Conservation (phyloP, 192 early-diverging fungal species). For the Coemansia sp. region DNA sequence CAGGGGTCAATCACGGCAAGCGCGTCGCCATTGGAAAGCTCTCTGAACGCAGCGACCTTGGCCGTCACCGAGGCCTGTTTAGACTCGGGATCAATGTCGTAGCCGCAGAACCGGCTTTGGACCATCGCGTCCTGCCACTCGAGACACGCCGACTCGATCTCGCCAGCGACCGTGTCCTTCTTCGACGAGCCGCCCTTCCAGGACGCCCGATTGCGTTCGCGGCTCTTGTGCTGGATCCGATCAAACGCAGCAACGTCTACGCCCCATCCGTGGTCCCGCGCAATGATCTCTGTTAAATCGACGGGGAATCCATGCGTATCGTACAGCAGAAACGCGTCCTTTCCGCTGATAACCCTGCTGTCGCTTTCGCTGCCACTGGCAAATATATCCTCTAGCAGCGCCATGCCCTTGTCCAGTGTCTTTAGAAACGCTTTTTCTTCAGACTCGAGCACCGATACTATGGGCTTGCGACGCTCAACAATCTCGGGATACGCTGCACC, state of each 20-base stretch:
- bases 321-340: slow-evolving; percentile 90
- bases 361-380: slow-evolving; percentile 16
- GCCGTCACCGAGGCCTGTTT: slow-evolving; percentile 63
- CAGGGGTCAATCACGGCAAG: slow-evolving; percentile 82
- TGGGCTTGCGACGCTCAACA: slow-evolving; percentile 60
- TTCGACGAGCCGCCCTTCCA: slow-evolving; percentile 53
- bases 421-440: slow-evolving; percentile 90
- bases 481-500: slow-evolving; percentile 91
- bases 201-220: slow-evolving; percentile 63
- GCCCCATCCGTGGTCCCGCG: slow-evolving; percentile 81
- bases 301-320: slow-evolving; percentile 99
- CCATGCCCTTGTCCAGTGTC: slow-evolving; percentile 90
- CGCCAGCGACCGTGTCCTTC: slow-evolving; percentile 70
- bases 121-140: slow-evolving; percentile 72
- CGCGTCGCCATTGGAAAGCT: slow-evolving; percentile 49
- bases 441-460: slow-evolving; percentile 86
- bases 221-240: slow-evolving; percentile 71
- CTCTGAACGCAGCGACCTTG: slow-evolving; percentile 24
- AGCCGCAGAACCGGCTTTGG: slow-evolving; percentile 79
- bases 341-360: slow-evolving; percentile 63
- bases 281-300: slow-evolving; percentile 94
- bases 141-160: slow-evolving; percentile 77
- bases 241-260: slow-evolving; percentile 82
- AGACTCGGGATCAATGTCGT: slow-evolving; percentile 64
- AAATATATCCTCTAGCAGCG: slow-evolving; percentile 79